Percentiles rank a stretch among this genome's conserved stretches.
These are phyloP conservation scores for Spizellomyces sp. DNA, from an alignment of 192 early-diverging fungal species.

Conservation along the genomic window DNA sequence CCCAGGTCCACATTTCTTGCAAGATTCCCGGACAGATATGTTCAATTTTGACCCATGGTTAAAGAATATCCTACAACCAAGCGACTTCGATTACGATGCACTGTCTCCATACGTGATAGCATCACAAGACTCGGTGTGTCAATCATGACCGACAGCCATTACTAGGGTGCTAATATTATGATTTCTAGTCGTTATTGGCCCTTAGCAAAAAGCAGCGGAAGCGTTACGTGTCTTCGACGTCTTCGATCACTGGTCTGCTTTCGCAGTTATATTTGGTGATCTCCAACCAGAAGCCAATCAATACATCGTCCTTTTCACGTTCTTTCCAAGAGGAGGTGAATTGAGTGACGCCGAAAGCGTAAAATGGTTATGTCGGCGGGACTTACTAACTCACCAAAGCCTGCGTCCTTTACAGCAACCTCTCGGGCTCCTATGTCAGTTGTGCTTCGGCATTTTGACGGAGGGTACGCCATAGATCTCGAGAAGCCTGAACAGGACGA, in stretches of 20 bases:
- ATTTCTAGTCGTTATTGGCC: not conserved
- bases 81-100: conserved; percentile 80
- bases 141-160: conserved; percentile 14
- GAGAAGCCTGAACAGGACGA: conserved; percentile 75
- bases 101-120: conserved; percentile 80
- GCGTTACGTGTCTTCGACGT: conserved; percentile 85
- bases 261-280: conserved; percentile 78
- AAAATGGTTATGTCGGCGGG: not conserved
- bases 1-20: conserved; percentile 78
- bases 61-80: conserved; percentile 74
- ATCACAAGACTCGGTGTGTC: conserved; percentile 60
- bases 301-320: conserved; percentile 62
- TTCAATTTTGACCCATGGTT: conserved; percentile 85
- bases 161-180: not conserved
- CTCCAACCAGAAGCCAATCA: conserved; percentile 62
- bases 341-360: not conserved
- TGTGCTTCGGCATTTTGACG: conserved; percentile 68
- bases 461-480: conserved; percentile 80
- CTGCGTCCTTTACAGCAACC: conserved; percentile 61
- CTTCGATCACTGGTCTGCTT: conserved; percentile 76
- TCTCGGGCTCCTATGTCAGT: conserved; percentile 71
- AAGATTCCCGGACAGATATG: conserved; percentile 72
- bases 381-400: conserved; percentile 28
- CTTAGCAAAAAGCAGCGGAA: conserved; percentile 35
- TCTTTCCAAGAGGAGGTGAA: conserved; percentile 62